Base-by-base conservation (phyloP, 805 yeast species). In the Metschnikowia lunata region DNA sequence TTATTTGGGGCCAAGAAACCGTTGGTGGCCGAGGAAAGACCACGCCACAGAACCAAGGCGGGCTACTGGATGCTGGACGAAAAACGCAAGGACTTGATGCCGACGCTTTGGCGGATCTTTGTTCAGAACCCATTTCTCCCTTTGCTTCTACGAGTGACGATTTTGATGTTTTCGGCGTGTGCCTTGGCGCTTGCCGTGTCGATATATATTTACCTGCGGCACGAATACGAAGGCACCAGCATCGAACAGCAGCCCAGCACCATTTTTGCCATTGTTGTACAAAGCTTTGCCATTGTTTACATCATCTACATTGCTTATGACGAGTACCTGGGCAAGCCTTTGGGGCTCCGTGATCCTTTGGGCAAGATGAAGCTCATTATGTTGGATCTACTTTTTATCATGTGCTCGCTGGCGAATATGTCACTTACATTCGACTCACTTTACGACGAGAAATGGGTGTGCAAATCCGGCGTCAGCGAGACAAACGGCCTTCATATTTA, bases 261-360 rank as follows among this genome's bases (percentile, higher is more conserved):
- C 0, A 82, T 90, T 36, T 88, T 93, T 95, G 93, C 97, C 4
- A 76, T 93, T 2, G 81, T 81, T 41, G 95, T 91, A 4, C 91
- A 89, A 57, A 70, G 88, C 27, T 71, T 82, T 49, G 96, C 96
- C 3, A 65, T 88, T 26, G 75, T 80, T 0, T 93, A 93, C 60
- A 74, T 89, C 44, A 65, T 82, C 4, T 89, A 87, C 63, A 87
- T 91, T 61, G 81, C 96, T 2, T 82, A 80, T 57, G 98, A 93
- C 63, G 99, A 93, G 63, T 91, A 88, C 63, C 77, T 83, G 23
- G 95, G 97, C 11, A 85, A 88, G 59, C 99, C 98, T 0, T 63
- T 93, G 39, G 99, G 99, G 0, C 71, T 93, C 36, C 76, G 99
- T 54, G 79, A 88, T 49, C 95, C 97, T 0, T 70, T 79, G 47